Conservation (phyloP, 306 rosid species). For the Dryas alaskensis region DNA sequence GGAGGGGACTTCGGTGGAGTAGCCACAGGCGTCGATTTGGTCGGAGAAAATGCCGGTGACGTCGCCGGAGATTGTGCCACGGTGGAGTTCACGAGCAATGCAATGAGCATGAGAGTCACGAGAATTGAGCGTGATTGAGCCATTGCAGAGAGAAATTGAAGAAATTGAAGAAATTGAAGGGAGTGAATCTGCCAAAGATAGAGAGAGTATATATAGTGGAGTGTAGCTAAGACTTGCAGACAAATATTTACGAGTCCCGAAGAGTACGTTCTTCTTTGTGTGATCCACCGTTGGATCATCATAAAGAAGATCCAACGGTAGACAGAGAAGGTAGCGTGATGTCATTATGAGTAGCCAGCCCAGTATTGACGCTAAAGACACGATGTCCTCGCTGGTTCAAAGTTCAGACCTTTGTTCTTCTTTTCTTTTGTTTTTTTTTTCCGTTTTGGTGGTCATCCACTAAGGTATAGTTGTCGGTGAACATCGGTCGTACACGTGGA, state of each 20-base stretch:
- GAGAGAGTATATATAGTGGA: background rate
- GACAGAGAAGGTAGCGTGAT: background rate
- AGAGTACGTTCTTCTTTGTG: conserved; percentile 1
- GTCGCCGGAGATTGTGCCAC: conserved; percentile 45
- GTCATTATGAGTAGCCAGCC: background rate
- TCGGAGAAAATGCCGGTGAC: conserved; percentile 34
- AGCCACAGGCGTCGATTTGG: conserved; percentile 23
- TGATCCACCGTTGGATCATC: conserved; percentile 5
- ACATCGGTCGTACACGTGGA: conserved; percentile 6
- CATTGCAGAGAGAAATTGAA: conserved; percentile 26
- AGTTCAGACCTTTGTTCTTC: background rate
- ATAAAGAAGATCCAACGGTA: conserved; percentile 19
- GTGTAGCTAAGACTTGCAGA: background rate
- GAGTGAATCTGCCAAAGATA: background rate
- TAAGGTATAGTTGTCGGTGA: conserved; percentile 1
- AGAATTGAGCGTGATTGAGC: conserved; percentile 26
- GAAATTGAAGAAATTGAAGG: background rate
- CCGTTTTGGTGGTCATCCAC: conserved; percentile 2
- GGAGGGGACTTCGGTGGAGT: conserved; percentile 18
- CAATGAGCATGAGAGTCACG: conserved; percentile 28
- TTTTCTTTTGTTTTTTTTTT: background rate
- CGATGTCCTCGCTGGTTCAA: background rate
- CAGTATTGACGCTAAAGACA: background rate
- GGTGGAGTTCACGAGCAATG: conserved; percentile 34
- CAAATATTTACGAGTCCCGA: background rate